These are phyloP conservation scores for Psilocybe tampanensis DNA, from an alignment of 768 basidiomycete species.

Conservation along the genomic window DNA sequence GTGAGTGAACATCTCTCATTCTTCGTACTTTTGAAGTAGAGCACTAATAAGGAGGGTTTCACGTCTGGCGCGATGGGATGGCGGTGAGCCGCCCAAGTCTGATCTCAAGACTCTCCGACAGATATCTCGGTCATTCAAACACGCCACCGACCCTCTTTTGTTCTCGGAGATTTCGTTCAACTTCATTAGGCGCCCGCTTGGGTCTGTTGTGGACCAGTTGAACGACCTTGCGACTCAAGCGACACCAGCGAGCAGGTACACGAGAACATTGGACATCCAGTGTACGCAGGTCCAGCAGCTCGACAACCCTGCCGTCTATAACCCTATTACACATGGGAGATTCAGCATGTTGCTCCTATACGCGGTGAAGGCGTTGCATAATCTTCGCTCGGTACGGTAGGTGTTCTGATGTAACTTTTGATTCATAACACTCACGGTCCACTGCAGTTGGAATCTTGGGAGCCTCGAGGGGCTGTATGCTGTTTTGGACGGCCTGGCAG, in stretches of 20 bases:
- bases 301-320: too few species aligned
- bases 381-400: constrained; percentile 6
- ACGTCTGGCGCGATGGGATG: not conserved
- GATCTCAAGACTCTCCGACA: not conserved
- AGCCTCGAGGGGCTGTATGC: not conserved
- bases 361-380: constrained; percentile 2
- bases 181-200: not conserved
- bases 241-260: not conserved
- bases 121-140: constrained; percentile 4
- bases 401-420: not conserved
- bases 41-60: too few species aligned
- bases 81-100: not conserved
- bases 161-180: constrained; percentile 8
- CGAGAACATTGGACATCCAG: constrained; percentile 1
- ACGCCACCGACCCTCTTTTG: constrained; percentile 6
- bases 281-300: not conserved
- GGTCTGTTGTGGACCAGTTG: not conserved
- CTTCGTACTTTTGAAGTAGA: too few species aligned
- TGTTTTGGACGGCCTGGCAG: not conserved
- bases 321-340: not conserved
- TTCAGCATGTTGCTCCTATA: not conserved
- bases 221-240: not conserved
- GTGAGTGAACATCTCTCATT: too few species aligned
- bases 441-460: constrained; percentile 2
- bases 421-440: too few species aligned